A percentile compares a stretch with the other conserved stretches of the same genome.
phyloP scores from a whole-genome alignment of 441 rosid genomes.

The California macrophylla region DNA sequence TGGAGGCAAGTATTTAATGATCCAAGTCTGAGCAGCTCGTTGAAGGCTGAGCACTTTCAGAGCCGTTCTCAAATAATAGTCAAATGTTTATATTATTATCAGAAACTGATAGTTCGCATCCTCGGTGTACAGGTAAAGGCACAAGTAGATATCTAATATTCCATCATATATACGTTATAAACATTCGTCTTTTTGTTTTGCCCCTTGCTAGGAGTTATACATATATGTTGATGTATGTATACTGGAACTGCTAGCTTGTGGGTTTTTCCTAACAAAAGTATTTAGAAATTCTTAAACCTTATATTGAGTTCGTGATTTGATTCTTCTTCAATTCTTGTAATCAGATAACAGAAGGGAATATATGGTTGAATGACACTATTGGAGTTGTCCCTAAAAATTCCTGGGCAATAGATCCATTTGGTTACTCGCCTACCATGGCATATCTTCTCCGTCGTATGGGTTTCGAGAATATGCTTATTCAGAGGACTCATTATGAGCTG shows the following conservation, averaged over 20 bases:
- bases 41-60: no score
- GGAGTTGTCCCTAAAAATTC: slow-evolving; percentile 87
- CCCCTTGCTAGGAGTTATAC: not conserved
- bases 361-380: slow-evolving; percentile 86
- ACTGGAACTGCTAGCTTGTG: not conserved
- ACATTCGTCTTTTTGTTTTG: not conserved
- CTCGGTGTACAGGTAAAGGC: not conserved
- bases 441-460: slow-evolving; percentile 98
- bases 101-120: not conserved
- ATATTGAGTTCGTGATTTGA: slow-evolving; percentile 1
- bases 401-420: slow-evolving; percentile 99
- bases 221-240: not conserved
- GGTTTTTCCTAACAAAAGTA: not conserved
- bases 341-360: slow-evolving; percentile 86
- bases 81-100: not conserved
- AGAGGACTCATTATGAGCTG: slow-evolving; percentile 93
- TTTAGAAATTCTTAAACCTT: not conserved
- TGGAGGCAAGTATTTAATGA: no score
- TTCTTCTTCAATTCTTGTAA: slow-evolving; percentile 2
- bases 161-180: not conserved
- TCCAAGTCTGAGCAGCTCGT: no score
- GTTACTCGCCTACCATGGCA: slow-evolving; percentile 95
- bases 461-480: slow-evolving; percentile 95
- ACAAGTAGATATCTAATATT: not conserved
- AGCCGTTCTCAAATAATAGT: not conserved